Percentiles rank a stretch among this genome's conserved stretches.
These are phyloP conservation scores for Picea glauca DNA, from an alignment of 75 land plant species.

Conservation along the genomic window DNA sequence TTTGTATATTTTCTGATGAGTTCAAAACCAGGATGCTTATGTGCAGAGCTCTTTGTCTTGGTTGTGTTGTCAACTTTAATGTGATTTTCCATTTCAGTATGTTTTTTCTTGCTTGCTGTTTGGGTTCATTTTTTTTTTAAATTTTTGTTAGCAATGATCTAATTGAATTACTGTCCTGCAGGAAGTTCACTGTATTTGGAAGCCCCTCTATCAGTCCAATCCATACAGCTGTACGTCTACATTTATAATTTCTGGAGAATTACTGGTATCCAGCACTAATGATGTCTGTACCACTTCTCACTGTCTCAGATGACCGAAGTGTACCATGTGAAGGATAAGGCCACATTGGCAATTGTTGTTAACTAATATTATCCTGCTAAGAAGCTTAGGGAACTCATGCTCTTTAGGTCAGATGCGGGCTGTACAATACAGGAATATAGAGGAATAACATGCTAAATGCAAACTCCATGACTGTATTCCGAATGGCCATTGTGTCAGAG, in stretches of 20 bases:
- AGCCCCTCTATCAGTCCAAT: not conserved
- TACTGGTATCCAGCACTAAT: constrained; percentile 1
- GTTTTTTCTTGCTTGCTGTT: not conserved
- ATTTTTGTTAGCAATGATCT: not conserved
- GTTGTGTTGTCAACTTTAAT: not conserved
- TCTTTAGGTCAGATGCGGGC: not conserved
- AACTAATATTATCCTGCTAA: not conserved
- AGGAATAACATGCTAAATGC: constrained; percentile 5
- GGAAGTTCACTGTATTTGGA: not conserved
- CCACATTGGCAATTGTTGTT: constrained; percentile 7
- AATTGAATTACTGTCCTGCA: not conserved
- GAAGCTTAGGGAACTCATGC: not conserved
- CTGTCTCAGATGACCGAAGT: not conserved
- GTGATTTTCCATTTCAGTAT: not conserved
- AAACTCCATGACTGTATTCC: not conserved
- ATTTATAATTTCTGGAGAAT: not conserved
- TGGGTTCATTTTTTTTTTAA: not conserved
- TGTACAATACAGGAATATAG: constrained; percentile 5
- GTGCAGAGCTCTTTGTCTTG: not conserved
- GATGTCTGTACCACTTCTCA: not conserved
- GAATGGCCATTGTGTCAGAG: not conserved
- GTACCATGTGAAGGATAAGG: constrained; percentile 6
- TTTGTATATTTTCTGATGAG: not conserved
- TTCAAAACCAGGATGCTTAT: not conserved
- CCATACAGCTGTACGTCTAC: not conserved